Evolutionary conservation across 805 yeast genomes (phyloP).

Genomic region (Candida cerambycidarum): DNA sequence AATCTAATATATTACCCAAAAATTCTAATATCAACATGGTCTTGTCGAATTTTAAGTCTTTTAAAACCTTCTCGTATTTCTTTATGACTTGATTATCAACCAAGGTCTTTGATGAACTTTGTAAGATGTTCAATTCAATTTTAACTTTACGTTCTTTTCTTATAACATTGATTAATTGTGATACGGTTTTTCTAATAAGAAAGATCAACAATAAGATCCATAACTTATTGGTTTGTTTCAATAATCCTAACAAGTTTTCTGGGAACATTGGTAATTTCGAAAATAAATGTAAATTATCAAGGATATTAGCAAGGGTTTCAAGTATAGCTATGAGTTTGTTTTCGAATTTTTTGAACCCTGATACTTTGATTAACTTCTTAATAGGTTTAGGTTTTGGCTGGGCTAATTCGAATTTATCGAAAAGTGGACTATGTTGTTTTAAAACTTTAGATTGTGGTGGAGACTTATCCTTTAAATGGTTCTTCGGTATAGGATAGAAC

Average conservation of each 20-base stretch:
- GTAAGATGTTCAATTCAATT: conserved; percentile 33
- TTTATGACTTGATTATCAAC: conserved; percentile 24
- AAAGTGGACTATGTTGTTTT: conserved; percentile 33
- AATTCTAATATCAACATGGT: conserved; percentile 42
- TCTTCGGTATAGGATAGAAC: conserved; percentile 21
- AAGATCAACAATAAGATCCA: conserved; percentile 44
- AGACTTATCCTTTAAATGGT: not conserved
- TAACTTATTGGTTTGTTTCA: conserved; percentile 43
- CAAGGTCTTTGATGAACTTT: conserved; percentile 19
- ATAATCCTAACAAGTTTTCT: conserved; percentile 24
- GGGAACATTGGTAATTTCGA: conserved; percentile 47
- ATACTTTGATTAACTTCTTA: conserved; percentile 13
- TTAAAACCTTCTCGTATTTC: conserved; percentile 39
- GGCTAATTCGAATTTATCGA: conserved; percentile 27
- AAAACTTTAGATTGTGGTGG: not conserved
- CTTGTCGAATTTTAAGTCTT: conserved; percentile 43
- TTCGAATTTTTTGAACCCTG: conserved; percentile 34
- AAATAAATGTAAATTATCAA: conserved; percentile 43
- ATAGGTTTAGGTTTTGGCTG: conserved; percentile 4
- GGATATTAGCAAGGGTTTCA: conserved; percentile 37
- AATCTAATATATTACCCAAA: conserved; percentile 42
- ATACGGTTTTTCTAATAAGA: conserved; percentile 40
- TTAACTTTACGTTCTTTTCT: conserved; percentile 39
- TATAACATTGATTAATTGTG: conserved; percentile 42
- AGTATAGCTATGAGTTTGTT: conserved; percentile 26